Percentiles rank a stretch among this genome's conserved stretches.
Evolutionary conservation across 257 asterid species (phyloP).

Genomic region (Solanum sparsipilum): DNA sequence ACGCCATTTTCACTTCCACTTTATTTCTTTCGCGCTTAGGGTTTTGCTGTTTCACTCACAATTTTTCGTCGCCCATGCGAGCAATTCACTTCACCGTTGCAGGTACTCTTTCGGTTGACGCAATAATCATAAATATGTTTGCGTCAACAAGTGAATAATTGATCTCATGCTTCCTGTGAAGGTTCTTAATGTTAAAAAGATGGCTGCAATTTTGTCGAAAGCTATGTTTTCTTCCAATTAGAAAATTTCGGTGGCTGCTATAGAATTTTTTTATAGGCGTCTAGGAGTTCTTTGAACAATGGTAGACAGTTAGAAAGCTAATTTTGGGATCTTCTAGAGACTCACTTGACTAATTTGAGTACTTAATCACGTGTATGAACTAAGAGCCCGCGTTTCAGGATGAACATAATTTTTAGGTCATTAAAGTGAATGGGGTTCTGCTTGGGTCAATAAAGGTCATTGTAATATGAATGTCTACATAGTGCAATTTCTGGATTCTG

Average conservation of each 20-base stretch:
- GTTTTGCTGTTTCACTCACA: background rate
- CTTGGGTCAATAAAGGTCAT: background rate
- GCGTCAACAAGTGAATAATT: background rate
- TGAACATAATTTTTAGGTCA: background rate
- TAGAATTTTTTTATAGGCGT: background rate
- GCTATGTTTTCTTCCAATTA: background rate
- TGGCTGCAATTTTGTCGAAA: background rate
- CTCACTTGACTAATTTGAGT: background rate
- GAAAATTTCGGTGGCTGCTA: background rate
- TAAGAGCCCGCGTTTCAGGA: background rate
- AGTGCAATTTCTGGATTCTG: background rate
- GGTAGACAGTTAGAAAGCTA: background rate
- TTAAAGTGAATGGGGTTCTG: background rate
- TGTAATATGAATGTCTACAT: background rate
- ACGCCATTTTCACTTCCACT: constrained; percentile 6
- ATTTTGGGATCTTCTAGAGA: background rate
- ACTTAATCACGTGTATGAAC: background rate
- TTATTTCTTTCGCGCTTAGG: background rate
- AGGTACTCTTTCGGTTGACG: constrained; percentile 12
- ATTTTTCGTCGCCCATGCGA: constrained; percentile 16
- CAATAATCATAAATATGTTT: background rate
- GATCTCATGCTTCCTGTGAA: background rate
- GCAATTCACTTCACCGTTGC: constrained; percentile 8
- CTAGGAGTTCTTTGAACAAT: background rate
- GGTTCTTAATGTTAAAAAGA: background rate